phyloP scores from a whole-genome alignment of 1,284 basidiomycete species.

The Leccinum pachyderme region DNA sequence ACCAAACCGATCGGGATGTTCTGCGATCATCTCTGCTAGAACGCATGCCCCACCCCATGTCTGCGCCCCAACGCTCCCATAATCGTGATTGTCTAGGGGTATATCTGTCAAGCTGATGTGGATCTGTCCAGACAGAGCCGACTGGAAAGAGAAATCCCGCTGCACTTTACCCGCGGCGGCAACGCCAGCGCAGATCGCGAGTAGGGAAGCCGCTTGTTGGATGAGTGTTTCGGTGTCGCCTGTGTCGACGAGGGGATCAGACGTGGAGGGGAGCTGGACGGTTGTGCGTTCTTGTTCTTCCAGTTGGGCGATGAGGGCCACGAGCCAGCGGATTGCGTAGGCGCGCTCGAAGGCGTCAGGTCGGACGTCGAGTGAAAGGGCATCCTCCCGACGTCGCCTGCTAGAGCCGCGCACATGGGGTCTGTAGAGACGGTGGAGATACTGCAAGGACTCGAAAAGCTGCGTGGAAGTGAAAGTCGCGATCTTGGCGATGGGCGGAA shows the following conservation, averaged over 20 bases:
- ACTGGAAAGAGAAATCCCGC: slow-evolving; percentile 41
- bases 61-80: slow-evolving; percentile 79
- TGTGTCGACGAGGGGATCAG: neutral
- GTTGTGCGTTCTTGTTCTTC: slow-evolving; percentile 12
- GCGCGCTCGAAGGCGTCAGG: slow-evolving; percentile 66
- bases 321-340: slow-evolving; percentile 71
- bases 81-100: slow-evolving; percentile 72
- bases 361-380: slow-evolving; percentile 16
- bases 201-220: slow-evolving; percentile 58
- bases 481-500: slow-evolving; percentile 29
- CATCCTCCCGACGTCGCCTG: slow-evolving; percentile 7
- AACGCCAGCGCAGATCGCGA: slow-evolving; percentile 64
- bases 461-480: slow-evolving; percentile 19
- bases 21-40: slow-evolving; percentile 73
- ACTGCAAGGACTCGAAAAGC: slow-evolving; percentile 21
- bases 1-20: slow-evolving; percentile 56
- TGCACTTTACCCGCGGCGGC: slow-evolving; percentile 48
- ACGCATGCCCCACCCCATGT: slow-evolving; percentile 90
- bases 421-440: slow-evolving; percentile 32
- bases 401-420: slow-evolving; percentile 38
- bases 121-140: slow-evolving; percentile 17
- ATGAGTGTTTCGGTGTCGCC: slow-evolving; percentile 28
- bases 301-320: slow-evolving; percentile 46
- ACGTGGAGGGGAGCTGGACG: neutral
- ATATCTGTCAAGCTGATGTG: slow-evolving; percentile 66